phyloP scores from a whole-genome alignment of 1,284 basidiomycete genomes.

The Heterobasidion parviporum region DNA sequence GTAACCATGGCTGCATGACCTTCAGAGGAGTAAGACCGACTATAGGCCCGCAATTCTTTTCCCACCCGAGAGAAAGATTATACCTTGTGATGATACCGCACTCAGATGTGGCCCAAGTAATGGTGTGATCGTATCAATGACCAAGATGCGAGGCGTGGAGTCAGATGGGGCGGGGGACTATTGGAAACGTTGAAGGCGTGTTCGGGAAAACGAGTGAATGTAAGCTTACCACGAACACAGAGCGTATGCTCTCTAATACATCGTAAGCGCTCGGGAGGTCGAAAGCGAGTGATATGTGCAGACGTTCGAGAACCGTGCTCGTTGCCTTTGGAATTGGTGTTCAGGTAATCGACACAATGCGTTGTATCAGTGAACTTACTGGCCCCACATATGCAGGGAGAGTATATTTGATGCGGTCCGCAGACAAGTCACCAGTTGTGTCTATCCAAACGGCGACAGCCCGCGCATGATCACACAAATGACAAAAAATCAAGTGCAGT shows the following conservation, averaged over 20 bases:
- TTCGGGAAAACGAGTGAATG: background rate
- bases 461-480: conserved; percentile 31
- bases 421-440: conserved; percentile 57
- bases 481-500: conserved; percentile 45
- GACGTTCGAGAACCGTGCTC: conserved; percentile 22
- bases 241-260: conserved; percentile 36
- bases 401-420: conserved; percentile 34
- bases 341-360: background rate
- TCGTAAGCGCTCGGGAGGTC: conserved; percentile 44
- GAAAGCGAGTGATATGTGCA: conserved; percentile 47
- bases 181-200: background rate
- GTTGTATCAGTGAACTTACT: conserved; percentile 18
- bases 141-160: conserved; percentile 34
- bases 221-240: conserved; percentile 20
- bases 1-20: conserved; percentile 67
- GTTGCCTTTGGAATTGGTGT: conserved; percentile 19
- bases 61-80: background rate
- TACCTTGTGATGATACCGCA: conserved; percentile 55
- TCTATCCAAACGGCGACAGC: conserved; percentile 60
- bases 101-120: conserved; percentile 62
- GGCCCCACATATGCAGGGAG: conserved; percentile 24
- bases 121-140: conserved; percentile 60
- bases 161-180: background rate
- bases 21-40: background rate
- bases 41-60: background rate